Evolutionary conservation across 176 grass and related monocot species (phyloP), one percentile per base, ranked within the genome.

Genomic region (Lolium perenne): DNA sequence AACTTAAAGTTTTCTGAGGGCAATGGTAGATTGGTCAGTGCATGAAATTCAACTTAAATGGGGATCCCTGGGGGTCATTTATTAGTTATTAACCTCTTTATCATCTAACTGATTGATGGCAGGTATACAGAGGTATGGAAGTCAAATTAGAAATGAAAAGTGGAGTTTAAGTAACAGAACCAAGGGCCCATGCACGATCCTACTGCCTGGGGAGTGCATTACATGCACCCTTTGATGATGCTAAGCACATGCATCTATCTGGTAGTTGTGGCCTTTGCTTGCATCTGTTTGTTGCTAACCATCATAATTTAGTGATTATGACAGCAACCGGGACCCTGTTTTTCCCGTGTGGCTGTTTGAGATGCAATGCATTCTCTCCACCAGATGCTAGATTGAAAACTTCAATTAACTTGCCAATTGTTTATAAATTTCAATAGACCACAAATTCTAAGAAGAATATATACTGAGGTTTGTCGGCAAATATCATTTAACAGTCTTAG

Each of bases 231-330:
- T 21, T 47, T 59, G n/a, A 73, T 83, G 81, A 83, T 61, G n/a
- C 38, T 14, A 38, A 18, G 4, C 51, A 83, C 38, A 83, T 83
- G 81, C 66, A 70, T 70, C 48, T 78, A 23, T 57, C 23, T 75
- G 68, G 26, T 7, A 55, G 81, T 35, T 81, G 41, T 58, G 76
- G 64, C 85, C 83, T 81, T 76, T 60, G 83, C 78, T 86, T 86
- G 78, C 83, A 60, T 40, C 48, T 46, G 71, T 69, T 8, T 77
- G 18, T 26, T 47, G 55, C 6, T 12, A 43, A 25, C 16, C 73
- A 54, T 21, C 76, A 26, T 45, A 47, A 59, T 22, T 79, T 59
- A 77, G 22, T 86, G 79, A 86, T 86, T 81, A 18, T 86, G 84
- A 72, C 73, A 72, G 55, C 62, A 45, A 54, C 18, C 21, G n/a